phyloP scores from a whole-genome alignment of 2,329 filamentous ascomycete genomes.

The Fusarium ambrosium region DNA sequence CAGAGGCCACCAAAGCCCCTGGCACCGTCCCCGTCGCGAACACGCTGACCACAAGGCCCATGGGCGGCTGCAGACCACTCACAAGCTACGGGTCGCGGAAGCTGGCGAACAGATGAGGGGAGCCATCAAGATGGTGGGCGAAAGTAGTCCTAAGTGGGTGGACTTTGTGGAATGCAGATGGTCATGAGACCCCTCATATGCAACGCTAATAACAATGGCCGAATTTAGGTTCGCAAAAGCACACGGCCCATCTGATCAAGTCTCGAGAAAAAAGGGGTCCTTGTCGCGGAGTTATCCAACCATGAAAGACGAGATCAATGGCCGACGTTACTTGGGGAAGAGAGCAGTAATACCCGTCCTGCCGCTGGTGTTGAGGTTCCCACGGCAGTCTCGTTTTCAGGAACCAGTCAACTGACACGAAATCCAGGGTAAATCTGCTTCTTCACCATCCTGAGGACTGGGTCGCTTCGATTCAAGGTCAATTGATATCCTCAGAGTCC shows the following conservation, averaged over 20 bases:
- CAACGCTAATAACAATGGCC: constrained; percentile 47
- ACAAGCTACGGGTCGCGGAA: constrained; percentile 31
- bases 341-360: constrained; percentile 2
- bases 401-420: constrained; percentile 26
- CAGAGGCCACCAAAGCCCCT: constrained; percentile 30
- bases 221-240: constrained; percentile 48
- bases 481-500: constrained; percentile 21
- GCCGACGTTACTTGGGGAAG: constrained; percentile 1
- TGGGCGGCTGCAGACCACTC: constrained; percentile 37
- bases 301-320: constrained; percentile 16
- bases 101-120: constrained; percentile 31
- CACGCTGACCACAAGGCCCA: constrained; percentile 31
- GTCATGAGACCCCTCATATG: constrained; percentile 49
- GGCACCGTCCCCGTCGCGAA: constrained; percentile 23
- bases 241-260: constrained; percentile 45
- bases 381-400: constrained; percentile 13
- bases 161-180: constrained; percentile 46
- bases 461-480: constrained; percentile 4
- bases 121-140: constrained; percentile 39
- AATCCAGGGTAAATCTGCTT: constrained; percentile 16
- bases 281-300: constrained; percentile 37
- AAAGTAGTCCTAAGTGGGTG: constrained; percentile 40
- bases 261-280: constrained; percentile 40
- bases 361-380: constrained; percentile 25
- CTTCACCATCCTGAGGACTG: not conserved